phyloP scores from a whole-genome alignment of 176 grass and related monocot genomes.

The Cenchrus purpureus region DNA sequence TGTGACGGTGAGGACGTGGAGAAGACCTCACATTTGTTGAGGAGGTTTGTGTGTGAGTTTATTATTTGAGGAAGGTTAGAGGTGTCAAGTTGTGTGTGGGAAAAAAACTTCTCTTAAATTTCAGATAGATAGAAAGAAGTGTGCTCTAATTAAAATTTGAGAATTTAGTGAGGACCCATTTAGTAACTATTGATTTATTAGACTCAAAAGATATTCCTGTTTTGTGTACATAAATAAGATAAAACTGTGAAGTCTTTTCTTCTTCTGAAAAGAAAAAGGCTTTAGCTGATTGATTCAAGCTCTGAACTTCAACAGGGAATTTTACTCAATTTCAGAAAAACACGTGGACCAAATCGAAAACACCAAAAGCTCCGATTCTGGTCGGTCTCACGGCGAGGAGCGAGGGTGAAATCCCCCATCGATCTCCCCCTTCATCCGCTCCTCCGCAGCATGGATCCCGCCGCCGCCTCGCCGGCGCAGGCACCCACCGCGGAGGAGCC shows the following conservation, averaged over 20 bases:
- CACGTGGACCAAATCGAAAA: slow-evolving; percentile 1
- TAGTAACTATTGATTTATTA: too few relatives aligned
- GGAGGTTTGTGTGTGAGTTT: too few relatives aligned
- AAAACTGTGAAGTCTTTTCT: background rate
- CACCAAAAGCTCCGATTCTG: background rate
- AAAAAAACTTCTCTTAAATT: too few relatives aligned
- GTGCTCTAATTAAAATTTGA: too few relatives aligned
- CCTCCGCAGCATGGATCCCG: slow-evolving; percentile 51
- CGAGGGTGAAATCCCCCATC: background rate
- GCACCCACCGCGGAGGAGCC: background rate
- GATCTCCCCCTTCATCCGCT: background rate
- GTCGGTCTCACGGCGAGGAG: slow-evolving; percentile 2
- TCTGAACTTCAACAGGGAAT: background rate
- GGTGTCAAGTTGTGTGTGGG: too few relatives aligned
- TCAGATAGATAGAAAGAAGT: too few relatives aligned
- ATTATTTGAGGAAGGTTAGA: too few relatives aligned
- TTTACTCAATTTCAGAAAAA: background rate
- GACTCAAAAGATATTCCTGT: too few relatives aligned
- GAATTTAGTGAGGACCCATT: too few relatives aligned
- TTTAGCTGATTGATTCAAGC: background rate
- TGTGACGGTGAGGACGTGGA: too few relatives aligned
- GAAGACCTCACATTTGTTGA: too few relatives aligned
- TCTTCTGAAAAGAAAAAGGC: background rate
- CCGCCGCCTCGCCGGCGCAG: slow-evolving; percentile 22
- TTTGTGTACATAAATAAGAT: too few relatives aligned